These are phyloP conservation scores for Yamadazyma taylorii DNA, from an alignment of 1,139 yeast genomes.

Conservation along the genomic window DNA sequence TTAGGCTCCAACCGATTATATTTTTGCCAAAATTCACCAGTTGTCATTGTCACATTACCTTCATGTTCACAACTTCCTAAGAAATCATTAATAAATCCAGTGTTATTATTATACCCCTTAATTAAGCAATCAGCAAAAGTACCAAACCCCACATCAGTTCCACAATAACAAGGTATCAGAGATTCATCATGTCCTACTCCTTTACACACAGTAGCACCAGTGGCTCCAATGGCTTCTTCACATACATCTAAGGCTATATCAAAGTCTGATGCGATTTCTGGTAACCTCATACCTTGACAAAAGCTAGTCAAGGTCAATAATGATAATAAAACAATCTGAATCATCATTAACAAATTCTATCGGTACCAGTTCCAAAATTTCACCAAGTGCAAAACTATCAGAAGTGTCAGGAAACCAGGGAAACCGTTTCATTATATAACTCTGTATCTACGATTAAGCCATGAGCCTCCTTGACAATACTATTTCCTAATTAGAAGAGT, in stretches of 20 bases:
- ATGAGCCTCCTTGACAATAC: too few relatives aligned
- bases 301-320: neutral
- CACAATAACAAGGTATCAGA: slow-evolving; percentile 17
- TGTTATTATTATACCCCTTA: slow-evolving; percentile 18
- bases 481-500: too few relatives aligned
- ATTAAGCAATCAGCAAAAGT: slow-evolving; percentile 21
- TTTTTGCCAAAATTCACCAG: slow-evolving; percentile 11
- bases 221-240: slow-evolving; percentile 5
- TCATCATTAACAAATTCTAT: too few relatives aligned
- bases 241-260: slow-evolving; percentile 8
- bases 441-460: too few relatives aligned
- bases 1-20: slow-evolving; percentile 9
- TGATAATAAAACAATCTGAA: too few relatives aligned
- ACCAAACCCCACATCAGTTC: slow-evolving; percentile 19
- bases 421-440: too few relatives aligned
- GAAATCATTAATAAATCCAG: slow-evolving; percentile 15
- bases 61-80: slow-evolving; percentile 13
- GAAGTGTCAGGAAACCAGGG: too few relatives aligned
- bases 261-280: slow-evolving; percentile 4
- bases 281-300: slow-evolving; percentile 1
- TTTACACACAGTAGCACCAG: slow-evolving; percentile 11
- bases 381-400: too few relatives aligned
- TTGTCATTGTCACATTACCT: slow-evolving; percentile 8
- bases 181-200: slow-evolving; percentile 2
- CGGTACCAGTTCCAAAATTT: too few relatives aligned